These are phyloP conservation scores for Penicillium parvum DNA, from an alignment of 495 filamentous ascomycete species.

Conservation along the genomic window DNA sequence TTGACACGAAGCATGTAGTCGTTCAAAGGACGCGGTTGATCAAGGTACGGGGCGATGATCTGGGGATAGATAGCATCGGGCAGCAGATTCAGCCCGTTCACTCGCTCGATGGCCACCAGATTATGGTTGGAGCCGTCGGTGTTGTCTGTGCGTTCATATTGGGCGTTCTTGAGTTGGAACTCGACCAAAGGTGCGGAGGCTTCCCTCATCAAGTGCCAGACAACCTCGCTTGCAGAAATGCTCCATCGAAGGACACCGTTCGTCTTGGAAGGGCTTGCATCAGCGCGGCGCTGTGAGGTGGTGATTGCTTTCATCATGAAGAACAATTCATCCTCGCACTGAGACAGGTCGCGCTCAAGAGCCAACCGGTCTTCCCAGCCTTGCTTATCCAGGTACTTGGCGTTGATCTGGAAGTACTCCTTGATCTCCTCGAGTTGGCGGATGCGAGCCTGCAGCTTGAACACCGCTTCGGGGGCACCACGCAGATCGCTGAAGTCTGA, in stretches of 20 bases:
- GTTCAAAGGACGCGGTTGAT: slow-evolving; percentile 54
- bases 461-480: slow-evolving; percentile 91
- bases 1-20: slow-evolving; percentile 84
- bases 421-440: slow-evolving; percentile 96
- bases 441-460: slow-evolving; percentile 83
- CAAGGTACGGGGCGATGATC: slow-evolving; percentile 85
- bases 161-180: slow-evolving; percentile 82
- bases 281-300: slow-evolving; percentile 82
- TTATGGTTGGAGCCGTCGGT: slow-evolving; percentile 96
- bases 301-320: slow-evolving; percentile 99
- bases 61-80: slow-evolving; percentile 89
- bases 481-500: slow-evolving; percentile 97
- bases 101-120: slow-evolving; percentile 73
- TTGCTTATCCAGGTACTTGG: slow-evolving; percentile 77
- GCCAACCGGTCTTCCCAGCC: slow-evolving; percentile 86
- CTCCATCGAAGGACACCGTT: slow-evolving; percentile 84
- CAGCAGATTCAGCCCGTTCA: slow-evolving; percentile 83
- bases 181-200: slow-evolving; percentile 86
- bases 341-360: slow-evolving; percentile 81
- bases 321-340: slow-evolving; percentile 95
- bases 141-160: slow-evolving; percentile 92
- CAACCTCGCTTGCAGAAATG: slow-evolving; percentile 85
- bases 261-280: slow-evolving; percentile 57
- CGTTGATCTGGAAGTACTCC: slow-evolving; percentile 88
- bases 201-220: slow-evolving; percentile 91